Base-by-base conservation (phyloP, 331 rosid species). In the Telfairia occidentalis region DNA sequence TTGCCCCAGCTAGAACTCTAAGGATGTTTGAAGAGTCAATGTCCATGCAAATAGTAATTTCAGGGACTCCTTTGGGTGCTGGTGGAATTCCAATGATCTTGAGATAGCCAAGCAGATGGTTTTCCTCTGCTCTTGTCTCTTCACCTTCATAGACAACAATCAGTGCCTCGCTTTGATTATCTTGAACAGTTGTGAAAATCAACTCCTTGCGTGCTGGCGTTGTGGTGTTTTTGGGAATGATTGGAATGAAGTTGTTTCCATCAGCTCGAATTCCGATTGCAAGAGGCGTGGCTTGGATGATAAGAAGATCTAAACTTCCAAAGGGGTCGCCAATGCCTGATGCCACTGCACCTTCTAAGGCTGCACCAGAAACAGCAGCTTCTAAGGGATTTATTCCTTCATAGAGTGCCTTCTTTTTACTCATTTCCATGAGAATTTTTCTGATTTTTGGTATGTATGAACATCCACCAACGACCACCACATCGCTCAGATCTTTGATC, bases 271-370 rank as follows among this genome's bases (percentile, higher is more conserved):
- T 87, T 18, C 98, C 98, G 6, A 93, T 81, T 35, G 92, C 94
- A 4, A 85, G 91, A 38, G 97, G 96, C 1, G 95, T 86, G 46
- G 74, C 90, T 84, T 93, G 98, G 82, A 89, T 89, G 37, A 90
- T 89, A 34, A 89, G 76, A 80, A 91, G 80, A 80, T 93, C 98
- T 78, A 91, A 82, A 74, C 60, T 88, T 57, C 97, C 97, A 64
- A 88, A 85, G 18, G 98, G 96, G 73, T 93, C 98, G 52, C 76
- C 81, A 43, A 85, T 60, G 21, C 96, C 97, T 2, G 94, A 88
- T 42, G 98, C 95, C n/a, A 93, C 84, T 7, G 96, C 94, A 78
- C 97, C 98, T 85, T 91, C 92, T 45, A 89, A 79, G 32, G 98
- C 96, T 5, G 98, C 96, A 34, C 98, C 97, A 50, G 81, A 77